Evolutionary conservation across 2,329 filamentous ascomycete species (phyloP), one percentile per base, ranked within the genome.

Genomic region (Colletotrichum sp.): DNA sequence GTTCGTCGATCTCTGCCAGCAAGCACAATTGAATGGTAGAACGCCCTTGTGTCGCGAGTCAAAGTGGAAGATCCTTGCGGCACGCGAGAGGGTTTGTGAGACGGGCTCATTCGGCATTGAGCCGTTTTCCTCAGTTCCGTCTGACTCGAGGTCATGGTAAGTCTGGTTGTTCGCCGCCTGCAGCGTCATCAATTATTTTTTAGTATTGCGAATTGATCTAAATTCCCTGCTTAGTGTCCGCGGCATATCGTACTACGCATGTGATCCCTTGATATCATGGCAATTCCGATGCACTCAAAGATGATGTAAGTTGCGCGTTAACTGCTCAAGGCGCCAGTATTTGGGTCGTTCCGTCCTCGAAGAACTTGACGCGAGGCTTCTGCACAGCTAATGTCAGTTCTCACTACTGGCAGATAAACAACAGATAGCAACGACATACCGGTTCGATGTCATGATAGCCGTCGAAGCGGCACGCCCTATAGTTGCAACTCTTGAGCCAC

Each of bases 361-460:
- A 55, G 8, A 55, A 4, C 51, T 55, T 55, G 21, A 55, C 51
- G 18, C 51, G 51, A 55, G 51, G 51, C 12, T 55, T 55, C 51
- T 55, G 21, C 51, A 21, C 21, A 13, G 51, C 21, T 1, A 29
- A 27, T 55, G 51, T 55, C 51, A 55, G 16, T n/a, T 47, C 16
- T 47, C 43, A 47, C 1, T 47, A 2, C 43, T 47, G n/a, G 16
- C 43, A 47, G 16, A 47, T n/a, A 47, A n/a, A 2, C 43, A 47
- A 47, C 16, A 47, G 16, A 47, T 8, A 47, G 43, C 43, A 21
- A 54, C 16, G n/a, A 70, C 76, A 63, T 63, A 78, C 76, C 12
- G 72, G 61, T 4, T 77, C 69, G 31, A 77, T 74, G 51, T 70
- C 62, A 67, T 77, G 76, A 15, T 70, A 75, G 43, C 76, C 72